phyloP scores from a whole-genome alignment of 805 yeast genomes.

The Cyberlindnera maritima region DNA sequence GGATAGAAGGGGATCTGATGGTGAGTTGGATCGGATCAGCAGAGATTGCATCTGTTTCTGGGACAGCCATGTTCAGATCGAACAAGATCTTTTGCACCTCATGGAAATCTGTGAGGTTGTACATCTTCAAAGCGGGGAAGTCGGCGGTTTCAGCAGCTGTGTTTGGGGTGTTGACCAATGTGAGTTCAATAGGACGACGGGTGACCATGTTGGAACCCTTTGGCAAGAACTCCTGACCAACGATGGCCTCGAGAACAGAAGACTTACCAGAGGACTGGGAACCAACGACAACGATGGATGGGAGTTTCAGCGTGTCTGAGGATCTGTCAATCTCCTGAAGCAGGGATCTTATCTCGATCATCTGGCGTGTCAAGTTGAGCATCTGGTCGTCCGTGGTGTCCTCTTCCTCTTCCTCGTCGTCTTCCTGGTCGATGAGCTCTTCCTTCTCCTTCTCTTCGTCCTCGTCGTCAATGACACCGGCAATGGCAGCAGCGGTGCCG shows the following conservation, averaged over 20 bases:
- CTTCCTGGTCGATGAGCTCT: conserved; percentile 37
- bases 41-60: conserved; percentile 80
- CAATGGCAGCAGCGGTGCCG: conserved; percentile 55
- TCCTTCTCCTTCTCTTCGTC: conserved; percentile 40
- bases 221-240: conserved; percentile 97
- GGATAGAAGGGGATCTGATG: conserved; percentile 84
- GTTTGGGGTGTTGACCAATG: conserved; percentile 82
- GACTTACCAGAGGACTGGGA: conserved; percentile 98
- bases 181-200: conserved; percentile 93
- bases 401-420: conserved; percentile 52
- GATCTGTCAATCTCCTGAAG: conserved; percentile 71
- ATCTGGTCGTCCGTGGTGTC: conserved; percentile 74
- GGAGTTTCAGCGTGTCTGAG: conserved; percentile 73
- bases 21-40: conserved; percentile 93
- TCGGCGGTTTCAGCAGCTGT: conserved; percentile 85
- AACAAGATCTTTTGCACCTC: conserved; percentile 85
- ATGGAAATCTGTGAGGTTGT: conserved; percentile 78
- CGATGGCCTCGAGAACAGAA: conserved; percentile 92
- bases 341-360: conserved; percentile 91
- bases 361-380: conserved; percentile 85
- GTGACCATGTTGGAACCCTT: conserved; percentile 99
- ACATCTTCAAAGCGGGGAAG: conserved; percentile 85
- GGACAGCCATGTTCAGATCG: conserved; percentile 91
- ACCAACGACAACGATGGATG: conserved; percentile 95
- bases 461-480: conserved; percentile 29